These are phyloP conservation scores for Dendryphion nanum DNA, from an alignment of 2,329 filamentous ascomycete genomes.

Conservation along the genomic window DNA sequence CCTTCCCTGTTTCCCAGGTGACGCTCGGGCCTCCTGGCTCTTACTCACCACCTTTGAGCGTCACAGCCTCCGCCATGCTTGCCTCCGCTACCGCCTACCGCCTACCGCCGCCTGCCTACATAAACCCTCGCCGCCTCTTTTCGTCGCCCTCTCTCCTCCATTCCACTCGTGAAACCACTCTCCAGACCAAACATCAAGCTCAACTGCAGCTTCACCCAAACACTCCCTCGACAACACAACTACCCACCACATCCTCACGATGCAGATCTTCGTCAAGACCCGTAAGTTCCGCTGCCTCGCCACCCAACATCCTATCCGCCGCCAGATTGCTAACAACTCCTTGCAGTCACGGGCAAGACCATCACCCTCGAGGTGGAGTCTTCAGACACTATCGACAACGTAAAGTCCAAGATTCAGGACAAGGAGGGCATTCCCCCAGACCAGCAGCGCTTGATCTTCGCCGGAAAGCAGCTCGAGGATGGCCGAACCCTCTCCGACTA, in stretches of 20 bases:
- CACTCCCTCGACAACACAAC: constrained; percentile 17
- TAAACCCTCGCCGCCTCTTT: constrained; percentile 3
- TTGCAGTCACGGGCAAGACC: constrained; percentile 56
- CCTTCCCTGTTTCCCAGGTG: constrained; percentile 22
- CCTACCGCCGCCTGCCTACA: constrained; percentile 22
- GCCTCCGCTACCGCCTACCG: constrained; percentile 9
- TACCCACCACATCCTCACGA: constrained; percentile 46
- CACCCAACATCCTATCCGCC: constrained; percentile 25
- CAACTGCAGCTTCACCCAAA: not conserved
- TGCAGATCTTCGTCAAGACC: constrained; percentile 73
- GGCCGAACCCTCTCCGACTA: constrained; percentile 56
- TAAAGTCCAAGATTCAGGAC: constrained; percentile 20
- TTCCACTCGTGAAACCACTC: not conserved
- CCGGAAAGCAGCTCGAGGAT: constrained; percentile 59
- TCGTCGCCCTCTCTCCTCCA: not conserved
- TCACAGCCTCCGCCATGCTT: constrained; percentile 32
- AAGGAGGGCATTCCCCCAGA: constrained; percentile 61
- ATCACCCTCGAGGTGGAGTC: constrained; percentile 48
- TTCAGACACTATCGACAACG: constrained; percentile 26
- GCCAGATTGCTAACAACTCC: constrained; percentile 16
- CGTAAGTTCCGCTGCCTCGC: constrained; percentile 35
- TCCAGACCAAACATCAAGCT: no score
- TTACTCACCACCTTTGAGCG: constrained; percentile 28
- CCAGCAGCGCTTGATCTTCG: constrained; percentile 59
- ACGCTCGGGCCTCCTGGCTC: constrained; percentile 32